phyloP scores from a whole-genome alignment of 2,329 filamentous ascomycete genomes.

The Colletotrichum abscissum region DNA sequence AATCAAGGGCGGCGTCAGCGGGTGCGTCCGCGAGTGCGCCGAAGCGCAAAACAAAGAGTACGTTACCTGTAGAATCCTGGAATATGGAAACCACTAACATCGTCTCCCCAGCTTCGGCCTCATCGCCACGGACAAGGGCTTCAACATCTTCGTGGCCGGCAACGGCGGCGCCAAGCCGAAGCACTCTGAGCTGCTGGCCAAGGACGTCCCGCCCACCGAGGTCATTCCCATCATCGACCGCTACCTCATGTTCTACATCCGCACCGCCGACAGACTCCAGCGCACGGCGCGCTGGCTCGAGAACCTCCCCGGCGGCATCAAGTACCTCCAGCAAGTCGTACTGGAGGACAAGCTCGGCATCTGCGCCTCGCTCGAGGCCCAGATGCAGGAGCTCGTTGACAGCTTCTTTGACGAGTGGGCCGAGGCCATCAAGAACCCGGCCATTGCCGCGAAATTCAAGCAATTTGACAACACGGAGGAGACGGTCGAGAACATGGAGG shows the following conservation, averaged over 20 bases:
- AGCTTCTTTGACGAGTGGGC: conserved; percentile 94
- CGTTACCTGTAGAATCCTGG: conserved; percentile 38
- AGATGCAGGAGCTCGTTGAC: conserved; percentile 88
- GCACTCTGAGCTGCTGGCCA: conserved; percentile 85
- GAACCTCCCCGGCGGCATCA: conserved; percentile 83
- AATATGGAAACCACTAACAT: no score
- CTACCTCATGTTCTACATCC: conserved; percentile 93
- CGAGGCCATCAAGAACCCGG: conserved; percentile 78
- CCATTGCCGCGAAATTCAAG: conserved; percentile 75
- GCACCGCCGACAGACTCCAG: conserved; percentile 90
- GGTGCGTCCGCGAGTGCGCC: conserved; percentile 92
- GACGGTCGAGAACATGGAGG: conserved; percentile 75
- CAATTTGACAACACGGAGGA: conserved; percentile 89
- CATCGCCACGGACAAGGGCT: conserved; percentile 92
- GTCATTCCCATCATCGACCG: conserved; percentile 87
- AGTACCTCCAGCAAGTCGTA: conserved; percentile 84
- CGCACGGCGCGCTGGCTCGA: conserved; percentile 91
- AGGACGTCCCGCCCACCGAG: conserved; percentile 85
- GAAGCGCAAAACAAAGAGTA: conserved; percentile 94
- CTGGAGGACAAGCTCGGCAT: conserved; percentile 89
- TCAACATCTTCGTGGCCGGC: conserved; percentile 91
- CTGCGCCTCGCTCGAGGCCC: conserved; percentile 82
- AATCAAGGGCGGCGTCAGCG: conserved; percentile 89
- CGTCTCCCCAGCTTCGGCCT: conserved; percentile 75
- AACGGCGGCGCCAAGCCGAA: conserved; percentile 89